Base-by-base conservation (phyloP, 2,329 filamentous ascomycete species). In the Alternaria postmessia region DNA sequence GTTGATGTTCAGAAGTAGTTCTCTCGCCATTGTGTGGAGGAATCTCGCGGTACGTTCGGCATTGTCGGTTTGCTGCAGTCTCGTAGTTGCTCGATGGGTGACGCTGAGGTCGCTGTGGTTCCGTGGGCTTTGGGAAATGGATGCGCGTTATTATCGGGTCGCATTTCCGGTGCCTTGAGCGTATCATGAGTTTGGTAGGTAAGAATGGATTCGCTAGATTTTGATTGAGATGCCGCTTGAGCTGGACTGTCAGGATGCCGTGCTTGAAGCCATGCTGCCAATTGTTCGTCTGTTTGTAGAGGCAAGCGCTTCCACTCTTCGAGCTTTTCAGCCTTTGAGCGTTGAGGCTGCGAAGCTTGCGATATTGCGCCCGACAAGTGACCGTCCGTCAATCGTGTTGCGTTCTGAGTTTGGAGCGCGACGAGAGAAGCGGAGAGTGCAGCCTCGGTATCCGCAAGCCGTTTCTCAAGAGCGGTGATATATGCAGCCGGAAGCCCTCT, bases 401-500 rank as follows among this genome's bases (percentile, higher is more conserved):
- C 42, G 3, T 43, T 51, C 5, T 58, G 54, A 3, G 63, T 43
- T 4, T 65, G 49, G 22, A 70, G 51, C 3, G 63, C 54, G 22
- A 55, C 22, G 26, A 74, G 61, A 9, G 65, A 47, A 24, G 62
- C 55, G 43, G 64, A 66, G 18, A 74, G 46, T 5, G 71, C 70
- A 34, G 59, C 52, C 55, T 74, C 71, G 3, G 71, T 73, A n/a
- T 69, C 67, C 47, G 62, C 64, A 8, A 73, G 61, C 52, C 70
- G 66, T 30, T 62, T 60, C 36, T 74, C 71, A 14, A 74, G 63
- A 41, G 49, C 62, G 28, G 56, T 65, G 42, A 74, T 74, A 48
- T 73, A 74, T 24, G 67, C 70, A 42, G 63, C 61, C 11, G 70
- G 71, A 5, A 74, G 63, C 6, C 71, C 71, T 54, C 71, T 59